Evolutionary conservation across 1,139 yeast genomes (phyloP), one percentile per base, ranked within the genome.

Genomic region (Meyerozyma elateridarum): DNA sequence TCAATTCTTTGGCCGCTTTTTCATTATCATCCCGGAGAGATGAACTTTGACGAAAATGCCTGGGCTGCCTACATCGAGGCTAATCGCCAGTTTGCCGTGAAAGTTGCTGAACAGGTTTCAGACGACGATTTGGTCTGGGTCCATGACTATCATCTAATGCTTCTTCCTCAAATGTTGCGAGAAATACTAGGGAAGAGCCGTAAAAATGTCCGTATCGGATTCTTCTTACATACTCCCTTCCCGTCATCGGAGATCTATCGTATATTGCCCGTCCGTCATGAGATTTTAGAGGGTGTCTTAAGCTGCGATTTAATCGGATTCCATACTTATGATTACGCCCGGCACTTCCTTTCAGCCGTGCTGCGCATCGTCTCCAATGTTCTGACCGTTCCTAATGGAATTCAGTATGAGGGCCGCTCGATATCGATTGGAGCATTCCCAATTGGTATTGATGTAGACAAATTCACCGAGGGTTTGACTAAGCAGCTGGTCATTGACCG

Each of bases 241-340:
- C 99, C 99, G 15, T 84, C 95, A 7, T 81, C 94, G 34, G 99
- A 93, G 55, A 91, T 93, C 39, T 93, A 93, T 61, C 68, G 99
- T 53, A 89, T 93, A 37, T 67, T 93, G 48, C 99, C 99, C 0
- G 98, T 93, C 12, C 74, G 99, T 58, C 78, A 82, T 46, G 98
- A 93, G 57, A 88, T 93, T 35, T 66, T 93, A 48, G 76, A 75
- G 39, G 99, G 99, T 31, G 95, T 93, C 2, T 65, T 93, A 52
- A 82, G 93, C 48, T 91, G 97, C 61, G 96, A 93, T 54, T 71
- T 93, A 48, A 79, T 93, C 50, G 99, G 99, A 0, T 93, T 93
- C 71, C 99, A 93, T 58, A 93, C 98, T n/a, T 93, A 93, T 58
- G 99, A 93, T 58, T 93, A 93, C 51, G 98, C 96, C n/a, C 75